Evolutionary conservation across 352 stramenopile genomes (phyloP), one percentile per base, ranked within the genome.

Genomic region (Phytopythium boreale): DNA sequence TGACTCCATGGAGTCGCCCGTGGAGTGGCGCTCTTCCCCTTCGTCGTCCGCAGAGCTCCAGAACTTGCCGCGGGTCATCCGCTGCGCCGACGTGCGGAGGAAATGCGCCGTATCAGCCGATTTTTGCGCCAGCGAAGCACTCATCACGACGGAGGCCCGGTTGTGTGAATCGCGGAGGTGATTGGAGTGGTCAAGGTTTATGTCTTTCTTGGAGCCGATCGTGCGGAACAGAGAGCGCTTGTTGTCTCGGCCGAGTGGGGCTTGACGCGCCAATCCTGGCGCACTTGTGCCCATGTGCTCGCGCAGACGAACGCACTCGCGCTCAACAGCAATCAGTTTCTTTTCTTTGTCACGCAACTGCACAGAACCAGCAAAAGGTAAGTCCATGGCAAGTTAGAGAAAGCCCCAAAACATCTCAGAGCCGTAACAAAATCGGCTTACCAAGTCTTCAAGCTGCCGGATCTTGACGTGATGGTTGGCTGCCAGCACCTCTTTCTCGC

Each of bases 381-480:
- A 71, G 57, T 19, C 60, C 61, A 27, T 31, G 8, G 26, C 53
- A 15, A 65, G 43, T 39, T 49, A 29, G 41, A 29, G 17, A n/a
- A 39, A 36, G 31, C 51, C 39, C n/a, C 14, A 50, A 2, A 5
- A 20, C 27, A 10, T 22, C 26, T 24, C 31, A 56, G 10, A 36
- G 7, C 27, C 39, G 37, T 7, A 41, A 29, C 17, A 44, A 24
- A 31, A 34, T 26, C 11, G 1, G 14, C 65, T 34, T 68, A 89
- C 82, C 56, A 66, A 75, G 47, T 93, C 81, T 59, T 93, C 82
- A 12, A 84, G 78, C 26, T 88, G 79, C n/a, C 82, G 82, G 49
- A 95, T 86, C 62, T 94, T 94, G 62, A 96, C 80, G 66, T 92
- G 85, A 41, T 89, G 89, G 24, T 92, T 93, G 1, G 82, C 87